These are phyloP conservation scores for Curvularia eragrostidis DNA, from an alignment of 2,329 filamentous ascomycete genomes.

Conservation along the genomic window DNA sequence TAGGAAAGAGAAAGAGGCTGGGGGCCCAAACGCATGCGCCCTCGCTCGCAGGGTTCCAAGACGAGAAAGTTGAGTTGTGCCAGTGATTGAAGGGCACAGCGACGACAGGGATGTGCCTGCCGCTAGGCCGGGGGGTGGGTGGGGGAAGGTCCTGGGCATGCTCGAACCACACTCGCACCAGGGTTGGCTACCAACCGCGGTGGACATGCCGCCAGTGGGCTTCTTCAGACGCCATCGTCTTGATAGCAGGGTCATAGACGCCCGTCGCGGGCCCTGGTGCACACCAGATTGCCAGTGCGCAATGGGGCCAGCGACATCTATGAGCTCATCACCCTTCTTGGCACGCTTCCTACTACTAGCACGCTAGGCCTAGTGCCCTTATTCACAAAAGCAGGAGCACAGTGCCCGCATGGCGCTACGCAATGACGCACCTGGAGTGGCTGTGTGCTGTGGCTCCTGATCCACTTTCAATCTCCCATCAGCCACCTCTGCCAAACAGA, in stretches of 20 bases:
- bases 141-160: constrained; percentile 2
- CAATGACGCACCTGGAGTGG: constrained; percentile 14
- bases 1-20: constrained; percentile 3
- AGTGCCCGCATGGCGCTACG: not conserved
- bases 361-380: constrained; percentile 8
- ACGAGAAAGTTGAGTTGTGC: constrained; percentile 25
- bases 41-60: constrained; percentile 1
- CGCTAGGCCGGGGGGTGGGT: constrained; percentile 22
- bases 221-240: not conserved
- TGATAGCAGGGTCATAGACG: not conserved
- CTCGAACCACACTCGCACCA: constrained; percentile 4
- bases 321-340: constrained; percentile 11
- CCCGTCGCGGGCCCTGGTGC: not conserved
- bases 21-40: constrained; percentile 12
- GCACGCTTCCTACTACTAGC: constrained; percentile 5
- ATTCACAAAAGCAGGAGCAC: constrained; percentile 3
- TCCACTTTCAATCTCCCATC: constrained; percentile 16
- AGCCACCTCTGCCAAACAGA: constrained; percentile 5
- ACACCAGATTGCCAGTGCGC: not conserved
- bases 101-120: constrained; percentile 21
- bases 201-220: constrained; percentile 1
- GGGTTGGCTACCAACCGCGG: constrained; percentile 8
- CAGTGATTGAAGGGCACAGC: constrained; percentile 21
- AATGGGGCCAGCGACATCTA: not conserved
- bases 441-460: constrained; percentile 14